Evolutionary conservation across 1,284 basidiomycete genomes (phyloP), one percentile per base, ranked within the genome.

Genomic region (Trametes pubescens): DNA sequence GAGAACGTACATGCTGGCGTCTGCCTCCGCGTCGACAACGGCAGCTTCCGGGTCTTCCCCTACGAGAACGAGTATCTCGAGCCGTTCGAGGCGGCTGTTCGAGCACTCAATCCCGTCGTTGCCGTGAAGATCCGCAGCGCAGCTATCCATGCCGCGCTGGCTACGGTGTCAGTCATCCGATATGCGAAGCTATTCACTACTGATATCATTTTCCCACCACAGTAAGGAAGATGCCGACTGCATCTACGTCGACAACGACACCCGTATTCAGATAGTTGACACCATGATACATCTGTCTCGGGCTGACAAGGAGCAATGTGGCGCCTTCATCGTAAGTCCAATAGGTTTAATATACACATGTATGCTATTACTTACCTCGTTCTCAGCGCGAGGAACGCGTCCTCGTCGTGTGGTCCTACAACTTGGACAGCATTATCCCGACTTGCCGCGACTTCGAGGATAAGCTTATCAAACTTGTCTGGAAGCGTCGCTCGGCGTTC

Each of bases 251-350:
- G 86, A 88, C 71, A 69, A 70, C 21, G 77, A 82, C 61, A 82
- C 88, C 6, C 85, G 88, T 5, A 90, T 91, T 60, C 89, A 91
- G 75, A 84, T 91, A 57, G 72, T 91, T 14, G 86, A 90, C 61
- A 84, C 80, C 26, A 87, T 93, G 72, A 73, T 75, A 51, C 80
- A 86, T 65, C 80, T 94, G 4, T 85, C 87, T 5, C 81, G 82
- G 24, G 92, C 91, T 1, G 86, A 93, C 72, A 93, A 92, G 77
- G 91, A 93, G 69, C 92, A 94, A 72, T 90, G 91, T 65, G 92
- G 87, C n/a, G 92, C 92, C 22, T 94, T 95, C 76, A 84, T 94
- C 64, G 88, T 90, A 70, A 69, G 83, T 79, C 46, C 32, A 48
- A 24, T 16, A 37, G 40, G 40, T 24, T 46, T 29, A 11, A 5